phyloP scores from a whole-genome alignment of 495 filamentous ascomycete genomes.

The Massariosphaeria phaeospora region DNA sequence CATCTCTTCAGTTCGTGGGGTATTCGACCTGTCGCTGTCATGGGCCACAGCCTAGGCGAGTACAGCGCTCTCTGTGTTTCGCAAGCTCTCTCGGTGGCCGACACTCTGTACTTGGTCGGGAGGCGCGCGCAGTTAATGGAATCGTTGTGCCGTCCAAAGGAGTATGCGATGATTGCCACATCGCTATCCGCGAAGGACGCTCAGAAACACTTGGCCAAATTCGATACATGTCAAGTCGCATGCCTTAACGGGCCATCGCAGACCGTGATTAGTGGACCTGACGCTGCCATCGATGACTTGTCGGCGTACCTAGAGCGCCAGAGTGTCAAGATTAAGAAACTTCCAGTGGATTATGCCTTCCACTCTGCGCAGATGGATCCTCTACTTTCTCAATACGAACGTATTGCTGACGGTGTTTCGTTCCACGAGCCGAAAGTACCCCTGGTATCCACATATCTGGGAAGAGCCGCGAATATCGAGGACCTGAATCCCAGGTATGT shows the following conservation, averaged over 20 bases:
- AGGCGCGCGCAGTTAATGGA: slow-evolving; percentile 23
- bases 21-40: slow-evolving; percentile 34
- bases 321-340: slow-evolving; percentile 35
- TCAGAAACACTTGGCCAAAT: background rate
- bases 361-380: slow-evolving; percentile 32
- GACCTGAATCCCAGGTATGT: slow-evolving; percentile 66
- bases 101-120: slow-evolving; percentile 28
- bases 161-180: slow-evolving; percentile 38
- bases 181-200: background rate
- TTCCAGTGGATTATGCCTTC: slow-evolving; percentile 58
- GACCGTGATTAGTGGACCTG: slow-evolving; percentile 39
- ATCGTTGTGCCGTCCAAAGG: slow-evolving; percentile 9
- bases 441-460: slow-evolving; percentile 45
- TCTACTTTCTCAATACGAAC: slow-evolving; percentile 21
- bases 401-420: background rate
- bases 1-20: slow-evolving; percentile 39
- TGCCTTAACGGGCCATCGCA: slow-evolving; percentile 39
- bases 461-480: slow-evolving; percentile 60
- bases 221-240: slow-evolving; percentile 34
- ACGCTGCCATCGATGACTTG: slow-evolving; percentile 24
- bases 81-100: slow-evolving; percentile 25
- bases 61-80: slow-evolving; percentile 33
- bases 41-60: slow-evolving; percentile 39
- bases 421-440: slow-evolving; percentile 23
- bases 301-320: slow-evolving; percentile 10